Conservation (phyloP, 2,329 filamentous ascomycete species). For the Penicillium brasilianum region DNA sequence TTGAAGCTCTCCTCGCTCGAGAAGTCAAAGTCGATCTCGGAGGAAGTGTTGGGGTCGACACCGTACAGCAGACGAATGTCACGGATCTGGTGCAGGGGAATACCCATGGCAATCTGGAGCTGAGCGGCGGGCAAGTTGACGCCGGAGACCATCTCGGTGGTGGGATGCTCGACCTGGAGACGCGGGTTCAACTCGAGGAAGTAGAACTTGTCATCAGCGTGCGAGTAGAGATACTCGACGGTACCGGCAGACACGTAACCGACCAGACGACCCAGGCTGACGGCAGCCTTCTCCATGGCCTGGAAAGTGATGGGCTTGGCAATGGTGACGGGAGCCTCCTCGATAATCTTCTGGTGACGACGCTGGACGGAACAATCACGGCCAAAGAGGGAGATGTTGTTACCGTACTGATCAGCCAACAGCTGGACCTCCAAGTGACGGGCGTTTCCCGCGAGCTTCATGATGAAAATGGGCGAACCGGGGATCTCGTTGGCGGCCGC, state of each 20-base stretch:
- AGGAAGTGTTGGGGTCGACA: slow-evolving; percentile 83
- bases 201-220: slow-evolving; percentile 98
- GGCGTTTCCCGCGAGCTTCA: slow-evolving; percentile 97
- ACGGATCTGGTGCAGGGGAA: slow-evolving; percentile 90
- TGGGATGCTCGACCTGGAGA: slow-evolving; percentile 99
- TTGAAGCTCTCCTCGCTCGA: slow-evolving; percentile 80
- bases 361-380: slow-evolving; percentile 98
- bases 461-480: slow-evolving; percentile 99
- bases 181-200: slow-evolving; percentile 98
- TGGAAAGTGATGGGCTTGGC: slow-evolving; percentile 88
- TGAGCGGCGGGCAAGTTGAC: slow-evolving; percentile 97
- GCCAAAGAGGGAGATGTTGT: slow-evolving; percentile 98
- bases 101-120: slow-evolving; percentile 98
- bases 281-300: slow-evolving; percentile 94
- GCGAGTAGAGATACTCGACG: slow-evolving; percentile 98
- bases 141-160: slow-evolving; percentile 98
- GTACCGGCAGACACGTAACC: slow-evolving; percentile 99
- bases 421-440: slow-evolving; percentile 97
- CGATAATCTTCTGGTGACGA: slow-evolving; percentile 99
- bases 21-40: slow-evolving; percentile 96
- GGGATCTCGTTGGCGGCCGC: slow-evolving; percentile 97
- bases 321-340: slow-evolving; percentile 97
- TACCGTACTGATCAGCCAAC: slow-evolving; percentile 97
- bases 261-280: slow-evolving; percentile 89
- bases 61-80: slow-evolving; percentile 97